Conservation (phyloP, 2,329 filamentous ascomycete species). For the Paradendryphiella salina region DNA sequence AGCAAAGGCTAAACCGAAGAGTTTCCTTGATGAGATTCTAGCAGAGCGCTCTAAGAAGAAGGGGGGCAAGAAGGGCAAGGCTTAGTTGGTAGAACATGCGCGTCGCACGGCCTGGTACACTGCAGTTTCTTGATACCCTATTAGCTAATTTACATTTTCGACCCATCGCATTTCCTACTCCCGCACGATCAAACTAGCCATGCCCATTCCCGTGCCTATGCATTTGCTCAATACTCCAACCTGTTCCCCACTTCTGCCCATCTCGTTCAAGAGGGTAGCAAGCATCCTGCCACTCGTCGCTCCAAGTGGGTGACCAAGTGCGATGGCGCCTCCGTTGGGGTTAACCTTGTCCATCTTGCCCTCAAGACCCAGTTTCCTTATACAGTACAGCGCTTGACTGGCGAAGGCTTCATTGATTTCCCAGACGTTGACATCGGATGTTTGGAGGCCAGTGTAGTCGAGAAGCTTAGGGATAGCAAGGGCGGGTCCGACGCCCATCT, state of each 20-base stretch:
- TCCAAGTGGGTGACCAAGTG: constrained; percentile 88
- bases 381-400: constrained; percentile 68
- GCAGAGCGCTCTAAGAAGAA: constrained; percentile 56
- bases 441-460: constrained; percentile 66
- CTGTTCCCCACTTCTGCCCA: constrained; percentile 68
- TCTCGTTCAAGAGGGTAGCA: constrained; percentile 70
- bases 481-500: constrained; percentile 92
- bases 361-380: constrained; percentile 70
- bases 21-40: constrained; percentile 60
- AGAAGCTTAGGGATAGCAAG: constrained; percentile 83
- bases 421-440: constrained; percentile 77
- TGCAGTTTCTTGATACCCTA: constrained; percentile 1
- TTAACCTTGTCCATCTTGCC: constrained; percentile 75
- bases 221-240: constrained; percentile 92
- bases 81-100: neutral
- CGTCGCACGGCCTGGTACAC: neutral
- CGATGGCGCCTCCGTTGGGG: constrained; percentile 90
- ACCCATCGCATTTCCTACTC: constrained; percentile 37
- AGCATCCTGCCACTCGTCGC: constrained; percentile 84
- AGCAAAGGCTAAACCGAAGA: constrained; percentile 47
- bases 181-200: constrained; percentile 56
- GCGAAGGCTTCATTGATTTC: constrained; percentile 88
- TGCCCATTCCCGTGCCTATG: constrained; percentile 58
- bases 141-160: neutral
- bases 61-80: constrained; percentile 46